phyloP scores from a whole-genome alignment of 1,284 basidiomycete genomes.

The Cystobasidiaceae sp. region DNA sequence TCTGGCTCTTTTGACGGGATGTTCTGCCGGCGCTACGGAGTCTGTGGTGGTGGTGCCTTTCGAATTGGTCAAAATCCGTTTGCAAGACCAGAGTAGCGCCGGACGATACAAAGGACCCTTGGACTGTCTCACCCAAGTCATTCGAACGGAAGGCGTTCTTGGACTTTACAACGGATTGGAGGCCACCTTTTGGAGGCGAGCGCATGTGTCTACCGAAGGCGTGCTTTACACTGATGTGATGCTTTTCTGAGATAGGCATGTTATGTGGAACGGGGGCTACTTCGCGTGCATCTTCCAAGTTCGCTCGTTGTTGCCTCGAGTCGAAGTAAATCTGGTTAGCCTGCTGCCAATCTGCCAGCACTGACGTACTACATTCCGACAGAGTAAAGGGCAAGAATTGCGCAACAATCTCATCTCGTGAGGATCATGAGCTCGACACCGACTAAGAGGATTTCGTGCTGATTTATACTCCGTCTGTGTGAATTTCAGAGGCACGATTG shows the following conservation, averaged over 20 bases:
- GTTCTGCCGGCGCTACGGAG: slow-evolving; percentile 91
- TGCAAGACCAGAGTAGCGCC: slow-evolving; percentile 85
- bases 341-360: neutral
- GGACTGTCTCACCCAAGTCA: slow-evolving; percentile 76
- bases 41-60: slow-evolving; percentile 73
- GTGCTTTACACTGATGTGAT: slow-evolving; percentile 71
- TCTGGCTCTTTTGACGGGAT: slow-evolving; percentile 83
- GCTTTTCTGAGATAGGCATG: slow-evolving; percentile 45
- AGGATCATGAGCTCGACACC: neutral
- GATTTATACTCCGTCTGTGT: neutral
- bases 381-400: slow-evolving; percentile 46
- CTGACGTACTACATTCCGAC: neutral
- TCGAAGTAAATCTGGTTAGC: slow-evolving; percentile 56
- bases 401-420: slow-evolving; percentile 82
- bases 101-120: slow-evolving; percentile 70
- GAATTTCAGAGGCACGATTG: slow-evolving; percentile 59
- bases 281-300: slow-evolving; percentile 87
- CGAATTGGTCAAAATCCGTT: slow-evolving; percentile 90
- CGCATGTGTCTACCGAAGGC: neutral
- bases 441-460: neutral
- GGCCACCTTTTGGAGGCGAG: slow-evolving; percentile 84
- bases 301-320: slow-evolving; percentile 69
- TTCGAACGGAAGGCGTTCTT: slow-evolving; percentile 69
- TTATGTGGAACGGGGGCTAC: slow-evolving; percentile 72
- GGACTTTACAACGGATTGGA: slow-evolving; percentile 92